Evolutionary conservation across 257 asterid genomes (phyloP), one percentile per base, ranked within the genome.

Genomic region (Forsythia viridissima): DNA sequence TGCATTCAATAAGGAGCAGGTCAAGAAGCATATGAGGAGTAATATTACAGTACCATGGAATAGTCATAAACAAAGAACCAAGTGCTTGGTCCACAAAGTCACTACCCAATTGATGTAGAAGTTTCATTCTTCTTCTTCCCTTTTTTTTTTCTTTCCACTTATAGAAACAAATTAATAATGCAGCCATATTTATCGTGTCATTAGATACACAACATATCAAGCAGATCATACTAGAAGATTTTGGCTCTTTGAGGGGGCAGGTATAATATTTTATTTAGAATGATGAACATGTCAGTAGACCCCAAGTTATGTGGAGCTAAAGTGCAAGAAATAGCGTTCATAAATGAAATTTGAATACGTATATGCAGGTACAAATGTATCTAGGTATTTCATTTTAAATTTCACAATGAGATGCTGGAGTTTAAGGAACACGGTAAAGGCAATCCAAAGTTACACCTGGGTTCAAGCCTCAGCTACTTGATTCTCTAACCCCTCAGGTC

Each of bases 1-100:
- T 96, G 89, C 82, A 87, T 34, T 63, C 7, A 70, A 70, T 70
- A 85, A 61, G 24, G 24, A 59, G 57, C 42, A 70, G 51, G 65
- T 76, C 48, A 86, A 68, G 71, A 68, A 73, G 44, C 68, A 66
- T 8, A 44, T 2, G 41, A 36, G 6, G 69, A 51, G 38, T 15
- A 76, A 20, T 7, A 36, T 40, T 24, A 11, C 10, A 37, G 30
- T 2, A 59, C 36, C 11, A 59, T 59, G 67, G 67, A 20, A 20
- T 59, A 48, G 67, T 20, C 67, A 59, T 59, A 72, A 24, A 71
- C 67, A 30, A 63, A 77, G 71, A 73, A 70, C 52, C 74, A 71
- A 38, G 44, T n/a, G 36, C 70, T 24, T 15, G 52, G 76, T 71
- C 81, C 44, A 76, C 20, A 40, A n/a, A 69, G 46, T n/a, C 48